Conservation (phyloP, 1,284 basidiomycete genomes). For the Pisolithus thermaeus region DNA sequence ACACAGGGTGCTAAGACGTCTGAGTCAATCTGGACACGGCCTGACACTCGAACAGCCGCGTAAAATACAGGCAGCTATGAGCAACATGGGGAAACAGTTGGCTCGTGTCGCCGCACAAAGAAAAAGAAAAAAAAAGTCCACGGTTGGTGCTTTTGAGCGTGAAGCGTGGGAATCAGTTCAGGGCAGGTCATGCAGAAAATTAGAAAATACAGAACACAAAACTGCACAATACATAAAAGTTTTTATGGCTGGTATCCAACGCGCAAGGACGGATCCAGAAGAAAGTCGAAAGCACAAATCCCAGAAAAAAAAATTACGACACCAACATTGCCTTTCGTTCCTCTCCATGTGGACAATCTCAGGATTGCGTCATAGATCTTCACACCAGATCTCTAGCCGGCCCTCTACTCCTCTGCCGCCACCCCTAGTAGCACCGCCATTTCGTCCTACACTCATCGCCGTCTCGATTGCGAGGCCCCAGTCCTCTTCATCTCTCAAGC, state of each 20-base stretch:
- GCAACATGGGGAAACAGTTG: conserved; percentile 75
- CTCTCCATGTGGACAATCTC: not conserved
- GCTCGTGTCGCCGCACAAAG: conserved; percentile 77
- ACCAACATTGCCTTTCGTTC: not conserved
- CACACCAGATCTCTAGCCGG: conserved; percentile 79
- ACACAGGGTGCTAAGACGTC: conserved; percentile 75
- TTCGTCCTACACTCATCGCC: conserved; percentile 31
- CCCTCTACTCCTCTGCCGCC: conserved; percentile 51
- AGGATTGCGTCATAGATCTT: conserved; percentile 35
- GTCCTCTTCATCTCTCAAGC: conserved; percentile 76
- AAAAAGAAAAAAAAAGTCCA: conserved; percentile 19
- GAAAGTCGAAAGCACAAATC: no score
- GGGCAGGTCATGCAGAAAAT: no score
- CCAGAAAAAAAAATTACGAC: no score
- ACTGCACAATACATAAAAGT: no score
- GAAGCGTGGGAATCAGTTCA: no score
- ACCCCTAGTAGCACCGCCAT: not conserved
- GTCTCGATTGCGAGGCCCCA: conserved; percentile 86
- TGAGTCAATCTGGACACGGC: conserved; percentile 65
- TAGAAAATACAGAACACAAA: no score
- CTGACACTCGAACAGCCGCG: conserved; percentile 83
- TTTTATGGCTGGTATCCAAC: no score
- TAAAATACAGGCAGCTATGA: conserved; percentile 58
- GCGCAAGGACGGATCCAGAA: no score
- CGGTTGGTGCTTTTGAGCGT: not conserved